These are phyloP conservation scores for Novymonas esmeraldas DNA, from an alignment of 208 protist genomes.

Conservation along the genomic window DNA sequence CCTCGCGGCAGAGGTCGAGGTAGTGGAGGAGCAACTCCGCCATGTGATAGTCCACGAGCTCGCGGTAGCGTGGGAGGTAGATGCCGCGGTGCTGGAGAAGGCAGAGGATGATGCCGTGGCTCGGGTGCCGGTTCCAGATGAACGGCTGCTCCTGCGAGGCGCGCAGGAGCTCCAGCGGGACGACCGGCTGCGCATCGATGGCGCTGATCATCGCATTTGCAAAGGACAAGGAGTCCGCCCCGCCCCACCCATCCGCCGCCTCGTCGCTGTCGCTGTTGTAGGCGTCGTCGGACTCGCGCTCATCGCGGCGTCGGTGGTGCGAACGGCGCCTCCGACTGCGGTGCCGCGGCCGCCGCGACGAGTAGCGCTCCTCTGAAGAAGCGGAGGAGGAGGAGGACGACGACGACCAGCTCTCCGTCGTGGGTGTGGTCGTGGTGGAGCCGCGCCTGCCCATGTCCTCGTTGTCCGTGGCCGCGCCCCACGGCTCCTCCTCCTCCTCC, in stretches of 20 bases:
- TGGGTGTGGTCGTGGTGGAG: neutral
- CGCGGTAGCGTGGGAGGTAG: conserved; percentile 49
- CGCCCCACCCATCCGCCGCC: neutral
- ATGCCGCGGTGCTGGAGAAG: conserved; percentile 71
- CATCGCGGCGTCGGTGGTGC: neutral
- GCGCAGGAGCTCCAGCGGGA: conserved; percentile 53
- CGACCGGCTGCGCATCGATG: conserved; percentile 58
- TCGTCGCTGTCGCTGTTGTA: neutral
- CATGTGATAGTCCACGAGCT: conserved; percentile 88
- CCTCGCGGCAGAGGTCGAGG: conserved; percentile 55
- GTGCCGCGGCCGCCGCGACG: neutral
- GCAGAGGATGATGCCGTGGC: conserved; percentile 57
- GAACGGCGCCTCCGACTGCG: too few species aligned
- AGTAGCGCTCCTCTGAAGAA: neutral
- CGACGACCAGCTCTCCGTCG: neutral
- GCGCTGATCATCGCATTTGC: conserved; percentile 21
- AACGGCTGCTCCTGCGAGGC: conserved; percentile 27
- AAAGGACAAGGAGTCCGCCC: conserved; percentile 11
- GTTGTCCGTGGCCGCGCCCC: neutral
- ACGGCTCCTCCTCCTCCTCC: conserved; percentile 5
- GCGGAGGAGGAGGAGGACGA: conserved; percentile 6
- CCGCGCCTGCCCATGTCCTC: neutral
- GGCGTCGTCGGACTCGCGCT: neutral
- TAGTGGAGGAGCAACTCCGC: conserved; percentile 77
- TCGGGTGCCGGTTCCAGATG: conserved; percentile 63